Evolutionary conservation across 345 rosid genomes (phyloP), one percentile per base, ranked within the genome.

Genomic region (Corchorus olitorius): DNA sequence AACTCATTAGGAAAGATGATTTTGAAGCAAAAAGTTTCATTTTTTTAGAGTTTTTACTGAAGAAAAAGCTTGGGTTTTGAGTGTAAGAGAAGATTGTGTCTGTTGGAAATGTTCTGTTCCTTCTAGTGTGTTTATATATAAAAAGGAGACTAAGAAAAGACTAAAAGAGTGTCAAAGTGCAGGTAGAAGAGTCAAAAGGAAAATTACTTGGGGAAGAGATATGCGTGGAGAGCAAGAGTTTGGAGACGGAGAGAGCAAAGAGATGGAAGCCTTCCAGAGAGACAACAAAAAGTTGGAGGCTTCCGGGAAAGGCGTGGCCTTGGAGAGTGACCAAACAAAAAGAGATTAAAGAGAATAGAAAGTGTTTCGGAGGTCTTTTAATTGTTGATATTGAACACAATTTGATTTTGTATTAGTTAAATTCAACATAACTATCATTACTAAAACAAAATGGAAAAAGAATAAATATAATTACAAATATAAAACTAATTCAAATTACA

Each of bases 21-120:
- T 76, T 70, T 53, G 72, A 85, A 75, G 22, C 67, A n/a, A 75
- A 72, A 77, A 80, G 75, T 58, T 80, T 73, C 88, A 87, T 82
- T 3, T 70, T 75, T 68, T 35, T 12, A 1, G 46, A 39, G 61
- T 72, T 27, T 78, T 37, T 50, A 56, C 3, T 6, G 67, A 59
- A 45, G 37, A 22, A 58, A 10, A 19, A 52, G 64, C 35, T 50
- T 11, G 58, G 35, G 35, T 45, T 59, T 68, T 22, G 3, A 69
- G 49, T n/a, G 0, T 64, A 13, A 19, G 19, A 17, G 14, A 17
- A 67, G 58, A 34, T 22, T 56, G 54, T 59, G 55, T 8, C 20
- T 12, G 58, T 45, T 27, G 8, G 16, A 8, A 73, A 14, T 17
- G 27, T 39, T 48, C 52, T 27, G 62, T 27, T 0, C n/a, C n/a